phyloP scores from a whole-genome alignment of 805 yeast species.

The Blastobotrys mokoenaii region DNA sequence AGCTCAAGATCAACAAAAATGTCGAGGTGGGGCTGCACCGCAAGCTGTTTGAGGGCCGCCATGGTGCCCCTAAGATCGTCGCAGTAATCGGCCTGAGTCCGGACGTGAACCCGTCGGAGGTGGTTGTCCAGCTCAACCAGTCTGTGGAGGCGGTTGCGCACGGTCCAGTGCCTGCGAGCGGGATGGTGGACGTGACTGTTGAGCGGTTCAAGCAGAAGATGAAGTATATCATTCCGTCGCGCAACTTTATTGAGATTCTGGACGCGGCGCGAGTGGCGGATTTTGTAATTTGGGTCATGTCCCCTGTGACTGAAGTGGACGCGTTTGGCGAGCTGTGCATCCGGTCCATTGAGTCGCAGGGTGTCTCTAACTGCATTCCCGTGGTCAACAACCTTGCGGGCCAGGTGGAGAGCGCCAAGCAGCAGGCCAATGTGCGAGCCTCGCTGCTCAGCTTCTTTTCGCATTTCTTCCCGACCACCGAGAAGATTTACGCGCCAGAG shows the following conservation, averaged over 20 bases:
- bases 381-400: constrained; percentile 10
- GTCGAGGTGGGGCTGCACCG: constrained; percentile 48
- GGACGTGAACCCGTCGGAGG: constrained; percentile 43
- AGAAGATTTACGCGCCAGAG: constrained; percentile 67
- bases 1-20: constrained; percentile 66
- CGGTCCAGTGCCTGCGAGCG: constrained; percentile 12
- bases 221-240: constrained; percentile 61
- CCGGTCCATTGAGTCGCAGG: constrained; percentile 85
- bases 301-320: constrained; percentile 80
- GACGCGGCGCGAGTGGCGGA: constrained; percentile 89
- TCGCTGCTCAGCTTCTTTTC: constrained; percentile 58
- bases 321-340: constrained; percentile 81
- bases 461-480: constrained; percentile 76
- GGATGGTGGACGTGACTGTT: constrained; percentile 26
- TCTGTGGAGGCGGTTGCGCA: constrained; percentile 10
- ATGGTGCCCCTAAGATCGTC: constrained; percentile 77
- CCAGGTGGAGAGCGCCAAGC: constrained; percentile 58
- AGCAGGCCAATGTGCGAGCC: constrained; percentile 60
- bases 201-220: constrained; percentile 67
- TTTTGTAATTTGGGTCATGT: constrained; percentile 80
- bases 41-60: constrained; percentile 68
- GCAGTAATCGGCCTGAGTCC: constrained; percentile 71
- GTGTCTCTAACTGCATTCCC: constrained; percentile 61
- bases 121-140: constrained; percentile 21
- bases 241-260: constrained; percentile 56